Evolutionary conservation across 2,329 filamentous ascomycete species (phyloP), one percentile per base, ranked within the genome.

Genomic region (Lasiodiplodia citricola): DNA sequence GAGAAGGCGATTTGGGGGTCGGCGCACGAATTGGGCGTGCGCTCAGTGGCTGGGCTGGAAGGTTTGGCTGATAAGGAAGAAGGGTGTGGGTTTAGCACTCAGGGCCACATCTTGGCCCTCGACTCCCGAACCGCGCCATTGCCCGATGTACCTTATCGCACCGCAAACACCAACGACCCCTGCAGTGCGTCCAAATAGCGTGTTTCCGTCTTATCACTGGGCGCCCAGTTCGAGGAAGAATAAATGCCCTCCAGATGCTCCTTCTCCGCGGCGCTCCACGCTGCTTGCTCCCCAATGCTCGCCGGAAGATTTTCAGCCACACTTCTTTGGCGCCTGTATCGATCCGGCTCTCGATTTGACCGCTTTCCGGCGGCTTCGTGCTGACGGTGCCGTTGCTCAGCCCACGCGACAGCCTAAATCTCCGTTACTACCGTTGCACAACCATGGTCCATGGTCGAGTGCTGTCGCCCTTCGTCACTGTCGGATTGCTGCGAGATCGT

Each of bases 241-340:
- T 41, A 68, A 63, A 47, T 23, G 25, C 31, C 28, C 13, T 18
- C 16, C 50, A 28, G n/a, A 51, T 31, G 57, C 50, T 41, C 66
- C 66, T 68, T 68, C 66, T 68, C 66, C 66, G 66, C 66, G 66
- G 66, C 28, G 10, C 25, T 5, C 21, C 37, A 37, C 55, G 44
- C 38, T 7, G 10, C 25, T 23, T 14, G 4, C 13, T 14, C 5
- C 41, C 51, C n/a, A 28, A 25, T n/a, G 16, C 41, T 63, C n/a
- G 58, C 18, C 18, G 50, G 23, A 6, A 35, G 10, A n/a, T 50
- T 8, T 21, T 41, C 44, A 60, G 18, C 25, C n/a, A 44, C 28
- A 13, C 11, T 44, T 63, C 25, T 63, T 28, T 51, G 13, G 37
- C 41, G 41, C 11, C 14, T 51, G 58, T 21, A n/a, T 37, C 25